Evolutionary conservation across 208 protist genomes (phyloP).

Genomic region (Trypanosoma vivax): DNA sequence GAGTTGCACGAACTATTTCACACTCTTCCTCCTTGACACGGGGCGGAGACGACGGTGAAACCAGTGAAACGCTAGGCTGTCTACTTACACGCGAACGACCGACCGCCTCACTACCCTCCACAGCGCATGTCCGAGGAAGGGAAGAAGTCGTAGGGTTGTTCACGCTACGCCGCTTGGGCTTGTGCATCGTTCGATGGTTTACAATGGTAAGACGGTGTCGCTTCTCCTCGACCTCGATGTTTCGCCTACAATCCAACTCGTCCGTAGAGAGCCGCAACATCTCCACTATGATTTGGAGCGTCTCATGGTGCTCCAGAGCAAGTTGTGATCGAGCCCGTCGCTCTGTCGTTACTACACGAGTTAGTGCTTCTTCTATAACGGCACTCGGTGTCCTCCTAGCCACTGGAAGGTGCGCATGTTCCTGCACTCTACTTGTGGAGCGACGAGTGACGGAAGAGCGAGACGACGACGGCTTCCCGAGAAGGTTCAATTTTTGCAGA

Average conservation of each 20-base stretch:
- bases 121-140: background rate
- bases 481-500: conserved; percentile 69
- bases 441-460: conserved; percentile 7
- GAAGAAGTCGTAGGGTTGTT: background rate
- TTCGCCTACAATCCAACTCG: too few species aligned
- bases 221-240: too few species aligned
- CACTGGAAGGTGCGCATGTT: conserved; percentile 26
- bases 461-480: conserved; percentile 26
- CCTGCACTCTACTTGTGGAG: conserved; percentile 34
- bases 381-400: conserved; percentile 19
- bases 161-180: too few species aligned
- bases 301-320: too few species aligned
- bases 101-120: background rate
- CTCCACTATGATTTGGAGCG: too few species aligned
- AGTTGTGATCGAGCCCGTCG: too few species aligned
- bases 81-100: conserved; percentile 21
- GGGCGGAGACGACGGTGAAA: background rate
- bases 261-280: too few species aligned
- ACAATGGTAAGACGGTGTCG: too few species aligned
- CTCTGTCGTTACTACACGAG: too few species aligned
- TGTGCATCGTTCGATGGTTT: too few species aligned
- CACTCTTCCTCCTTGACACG: conserved; percentile 18
- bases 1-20: conserved; percentile 50
- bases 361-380: conserved; percentile 50
- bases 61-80: conserved; percentile 45